Evolutionary conservation across 805 yeast genomes (phyloP).

Genomic region (Teunomyces barrocoloradensis): DNA sequence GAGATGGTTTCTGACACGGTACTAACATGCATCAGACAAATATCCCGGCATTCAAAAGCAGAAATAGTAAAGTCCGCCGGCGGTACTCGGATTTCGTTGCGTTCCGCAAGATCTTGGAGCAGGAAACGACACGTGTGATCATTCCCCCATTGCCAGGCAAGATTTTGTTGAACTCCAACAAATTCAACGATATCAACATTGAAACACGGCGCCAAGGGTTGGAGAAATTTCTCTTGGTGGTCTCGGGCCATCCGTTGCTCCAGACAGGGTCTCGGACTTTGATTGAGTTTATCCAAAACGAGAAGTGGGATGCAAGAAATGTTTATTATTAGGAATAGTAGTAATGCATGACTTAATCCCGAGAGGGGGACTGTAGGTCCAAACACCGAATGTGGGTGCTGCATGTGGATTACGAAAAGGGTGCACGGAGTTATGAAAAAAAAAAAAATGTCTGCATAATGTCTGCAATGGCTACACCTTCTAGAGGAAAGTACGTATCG

Average conservation of each 20-base stretch:
- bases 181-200: constrained; percentile 79
- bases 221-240: constrained; percentile 71
- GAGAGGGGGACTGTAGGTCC: background rate
- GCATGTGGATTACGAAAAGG: too few species aligned
- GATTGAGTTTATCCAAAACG: constrained; percentile 84
- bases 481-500: too few species aligned
- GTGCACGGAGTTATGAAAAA: too few species aligned
- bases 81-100: constrained; percentile 88
- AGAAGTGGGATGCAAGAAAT: constrained; percentile 55
- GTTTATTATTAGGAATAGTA: constrained; percentile 14
- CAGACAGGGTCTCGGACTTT: constrained; percentile 82
- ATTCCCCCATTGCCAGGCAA: constrained; percentile 94
- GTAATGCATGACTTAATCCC: background rate
- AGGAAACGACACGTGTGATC: constrained; percentile 74
- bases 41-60: constrained; percentile 77
- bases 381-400: background rate
- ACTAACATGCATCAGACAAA: constrained; percentile 53
- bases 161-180: constrained; percentile 57
- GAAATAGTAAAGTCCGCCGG: constrained; percentile 69
- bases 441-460: too few species aligned
- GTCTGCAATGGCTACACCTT: too few species aligned
- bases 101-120: constrained; percentile 69
- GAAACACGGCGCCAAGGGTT: constrained; percentile 81
- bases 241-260: constrained; percentile 89
- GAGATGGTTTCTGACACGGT: background rate